Percentiles rank a stretch among this genome's conserved stretches.
Evolutionary conservation across 352 stramenopile species (phyloP).

Genomic region (Globisporangium iwayamae): DNA sequence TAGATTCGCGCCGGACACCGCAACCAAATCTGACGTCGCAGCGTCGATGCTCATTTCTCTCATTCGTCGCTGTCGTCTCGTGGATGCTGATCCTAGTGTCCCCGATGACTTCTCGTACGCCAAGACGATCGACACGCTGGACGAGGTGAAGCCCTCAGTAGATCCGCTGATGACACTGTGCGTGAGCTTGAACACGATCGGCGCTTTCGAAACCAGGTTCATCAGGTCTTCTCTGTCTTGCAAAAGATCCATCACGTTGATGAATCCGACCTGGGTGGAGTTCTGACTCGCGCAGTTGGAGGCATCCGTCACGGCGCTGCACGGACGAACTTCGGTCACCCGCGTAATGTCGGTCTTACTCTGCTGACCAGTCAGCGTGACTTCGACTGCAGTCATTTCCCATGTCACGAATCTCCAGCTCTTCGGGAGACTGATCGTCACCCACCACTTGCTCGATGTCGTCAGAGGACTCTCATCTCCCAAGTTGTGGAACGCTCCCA

Average conservation of each 20-base stretch:
- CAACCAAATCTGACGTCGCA: slow-evolving; percentile 17
- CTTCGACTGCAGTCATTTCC: slow-evolving; percentile 47
- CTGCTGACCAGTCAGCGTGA: slow-evolving; percentile 31
- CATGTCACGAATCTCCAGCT: slow-evolving; percentile 72
- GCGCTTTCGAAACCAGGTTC: slow-evolving; percentile 34
- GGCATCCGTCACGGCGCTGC: slow-evolving; percentile 39
- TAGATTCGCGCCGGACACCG: slow-evolving; percentile 25
- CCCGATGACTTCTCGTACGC: slow-evolving; percentile 52
- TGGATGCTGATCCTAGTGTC: slow-evolving; percentile 27
- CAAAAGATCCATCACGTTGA: slow-evolving; percentile 63
- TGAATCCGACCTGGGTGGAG: slow-evolving; percentile 51
- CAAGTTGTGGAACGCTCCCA: slow-evolving; percentile 69
- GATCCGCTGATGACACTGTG: slow-evolving; percentile 63
- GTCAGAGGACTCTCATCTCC: slow-evolving; percentile 45
- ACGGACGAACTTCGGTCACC: slow-evolving; percentile 38
- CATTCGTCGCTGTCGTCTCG: slow-evolving; percentile 33
- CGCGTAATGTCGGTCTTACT: slow-evolving; percentile 19
- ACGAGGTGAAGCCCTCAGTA: slow-evolving; percentile 16
- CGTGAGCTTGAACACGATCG: slow-evolving; percentile 51
- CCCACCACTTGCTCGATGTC: slow-evolving; percentile 59
- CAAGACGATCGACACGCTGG: slow-evolving; percentile 42
- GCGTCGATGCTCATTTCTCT: slow-evolving; percentile 43
- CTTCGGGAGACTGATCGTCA: slow-evolving; percentile 56
- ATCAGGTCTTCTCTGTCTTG: slow-evolving; percentile 49
- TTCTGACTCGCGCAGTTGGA: slow-evolving; percentile 38